Evolutionary conservation across 2,329 filamentous ascomycete species (phyloP), one percentile per base, ranked within the genome.

Genomic region (Diaporthe ilicicola): DNA sequence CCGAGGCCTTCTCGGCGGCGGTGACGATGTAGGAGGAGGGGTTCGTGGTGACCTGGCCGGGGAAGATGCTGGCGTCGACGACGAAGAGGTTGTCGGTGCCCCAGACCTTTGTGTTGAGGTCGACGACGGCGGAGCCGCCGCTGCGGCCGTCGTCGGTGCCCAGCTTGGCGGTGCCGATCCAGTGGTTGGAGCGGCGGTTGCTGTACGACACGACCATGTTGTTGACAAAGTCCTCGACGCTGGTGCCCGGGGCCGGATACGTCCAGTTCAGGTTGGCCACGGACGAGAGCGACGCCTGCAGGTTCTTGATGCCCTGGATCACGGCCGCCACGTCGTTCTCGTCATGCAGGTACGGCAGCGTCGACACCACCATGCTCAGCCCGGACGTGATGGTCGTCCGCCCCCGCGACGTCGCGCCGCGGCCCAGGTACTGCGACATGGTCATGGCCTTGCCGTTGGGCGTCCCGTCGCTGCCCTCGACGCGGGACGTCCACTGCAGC

Each of bases 401-500:
- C 56, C 90, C 90, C 48, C 89, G 84, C 17, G 90, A 90, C n/a
- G 85, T 87, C 27, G 87, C 82, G 50, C 91, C 90, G 68, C 89
- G 88, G 42, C 89, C 89, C 34, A 93, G 89, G 80, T 93, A 92
- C 75, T 88, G 86, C 73, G 84, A 87, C 74, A 90, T 84, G 17
- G 84, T 85, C 78, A 88, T 86, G 39, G 85, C 81, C 56, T 82
- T 75, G 1, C 76, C 78, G 24, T 75, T 75, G 67, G 73, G 76
- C 50, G 75, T 73, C 48, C 73, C 72, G n/a, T 72, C 70, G 44
- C 75, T 74, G 8, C 77, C 79, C 65, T 80, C 78, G 0, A 80
- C 78, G 74, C 90, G 86, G 53, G 89, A 86, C 12, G 90, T 92
- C 84, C 88, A 92, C 77, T 92, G 90, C 22, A 92, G 82, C 75